Conservation (phyloP, 495 filamentous ascomycete species). For the Acidiella bohemica region DNA sequence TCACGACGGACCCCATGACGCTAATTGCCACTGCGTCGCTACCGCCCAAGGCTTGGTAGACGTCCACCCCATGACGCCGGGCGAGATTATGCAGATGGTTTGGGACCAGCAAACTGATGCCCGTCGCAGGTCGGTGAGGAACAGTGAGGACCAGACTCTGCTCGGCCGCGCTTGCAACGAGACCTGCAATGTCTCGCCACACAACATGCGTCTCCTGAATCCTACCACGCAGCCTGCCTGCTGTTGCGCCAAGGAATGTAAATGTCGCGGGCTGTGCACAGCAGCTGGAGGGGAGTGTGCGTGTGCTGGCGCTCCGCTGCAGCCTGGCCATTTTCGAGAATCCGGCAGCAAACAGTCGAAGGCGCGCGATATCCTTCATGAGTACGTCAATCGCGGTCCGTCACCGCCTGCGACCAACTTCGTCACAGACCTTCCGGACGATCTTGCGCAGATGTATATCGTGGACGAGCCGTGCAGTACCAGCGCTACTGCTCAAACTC, state of each 20-base stretch:
- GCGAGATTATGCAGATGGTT: constrained; percentile 4
- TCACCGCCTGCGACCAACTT: no score
- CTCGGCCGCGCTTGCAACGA: constrained; percentile 1
- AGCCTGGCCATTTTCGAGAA: background rate
- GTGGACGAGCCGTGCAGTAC: constrained; percentile 1
- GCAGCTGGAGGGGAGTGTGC: background rate
- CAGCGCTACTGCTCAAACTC: background rate
- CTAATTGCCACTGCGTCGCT: background rate
- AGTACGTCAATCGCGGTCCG: no score
- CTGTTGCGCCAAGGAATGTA: background rate
- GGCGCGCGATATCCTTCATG: no score
- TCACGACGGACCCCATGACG: background rate
- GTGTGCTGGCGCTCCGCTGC: background rate
- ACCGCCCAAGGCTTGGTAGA: constrained; percentile 6
- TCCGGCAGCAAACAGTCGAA: background rate
- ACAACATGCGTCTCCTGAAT: background rate
- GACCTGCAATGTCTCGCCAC: background rate
- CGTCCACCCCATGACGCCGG: constrained; percentile 5
- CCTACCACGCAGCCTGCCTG: background rate
- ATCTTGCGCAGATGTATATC: constrained; percentile 4
- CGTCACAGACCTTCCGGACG: background rate
- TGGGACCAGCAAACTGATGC: constrained; percentile 7
- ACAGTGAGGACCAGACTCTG: constrained; percentile 4
- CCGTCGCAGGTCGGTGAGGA: background rate
- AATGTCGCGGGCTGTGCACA: constrained; percentile 3